Conservation (phyloP, 441 rosid genomes). For the Syzygium syzygioides region DNA sequence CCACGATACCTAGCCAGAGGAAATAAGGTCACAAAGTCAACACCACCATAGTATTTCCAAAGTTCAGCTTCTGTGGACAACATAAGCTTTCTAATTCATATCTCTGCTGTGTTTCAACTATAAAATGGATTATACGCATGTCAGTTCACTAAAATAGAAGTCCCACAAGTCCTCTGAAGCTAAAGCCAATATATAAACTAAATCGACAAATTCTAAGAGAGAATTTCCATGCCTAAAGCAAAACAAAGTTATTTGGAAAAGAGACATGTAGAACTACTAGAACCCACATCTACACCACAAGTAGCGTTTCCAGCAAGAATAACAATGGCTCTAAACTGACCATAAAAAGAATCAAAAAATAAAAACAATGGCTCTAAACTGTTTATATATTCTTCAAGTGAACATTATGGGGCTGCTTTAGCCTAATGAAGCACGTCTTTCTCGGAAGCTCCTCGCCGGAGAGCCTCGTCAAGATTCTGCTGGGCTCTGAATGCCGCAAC, state of each 20-base stretch:
- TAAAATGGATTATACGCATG: background rate
- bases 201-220: background rate
- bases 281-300: constrained; percentile 19
- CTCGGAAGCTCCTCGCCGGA: too few species aligned
- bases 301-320: too few species aligned
- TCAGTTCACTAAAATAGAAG: background rate
- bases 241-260: background rate
- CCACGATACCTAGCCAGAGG: constrained; percentile 76
- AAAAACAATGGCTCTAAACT: too few species aligned
- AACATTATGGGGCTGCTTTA: too few species aligned
- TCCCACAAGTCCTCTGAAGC: background rate
- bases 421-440: too few species aligned
- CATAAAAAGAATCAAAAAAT: too few species aligned
- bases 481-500: too few species aligned
- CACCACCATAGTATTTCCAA: background rate
- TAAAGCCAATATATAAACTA: background rate
- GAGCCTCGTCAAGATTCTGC: too few species aligned
- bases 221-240: background rate
- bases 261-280: constrained; percentile 15
- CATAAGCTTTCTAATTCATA: background rate
- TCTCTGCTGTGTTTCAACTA: background rate
- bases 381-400: too few species aligned
- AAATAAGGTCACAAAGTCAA: background rate
- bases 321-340: too few species aligned
- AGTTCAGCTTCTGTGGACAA: background rate